Conservation (phyloP, 2,329 filamentous ascomycete species). For the Diaporthe citri region DNA sequence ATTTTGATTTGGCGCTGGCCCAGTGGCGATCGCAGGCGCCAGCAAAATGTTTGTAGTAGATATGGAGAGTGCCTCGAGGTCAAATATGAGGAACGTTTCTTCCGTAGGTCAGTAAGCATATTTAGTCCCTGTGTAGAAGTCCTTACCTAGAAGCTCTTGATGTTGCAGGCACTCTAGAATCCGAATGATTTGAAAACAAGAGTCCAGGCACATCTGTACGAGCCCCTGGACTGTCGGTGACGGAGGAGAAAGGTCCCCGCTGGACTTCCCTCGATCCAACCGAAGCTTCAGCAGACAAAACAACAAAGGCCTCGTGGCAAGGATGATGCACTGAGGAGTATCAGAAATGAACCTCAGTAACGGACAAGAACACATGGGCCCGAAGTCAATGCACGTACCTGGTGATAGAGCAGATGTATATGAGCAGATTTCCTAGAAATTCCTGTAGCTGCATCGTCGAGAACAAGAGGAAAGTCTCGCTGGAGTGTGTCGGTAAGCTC, state of each 20-base stretch:
- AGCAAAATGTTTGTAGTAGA: not conserved
- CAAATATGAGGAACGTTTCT: not conserved
- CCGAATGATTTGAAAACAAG: not conserved
- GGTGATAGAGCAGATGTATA: not conserved
- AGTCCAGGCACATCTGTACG: not conserved
- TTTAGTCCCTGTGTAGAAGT: not conserved
- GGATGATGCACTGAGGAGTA: not conserved
- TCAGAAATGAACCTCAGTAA: not conserved
- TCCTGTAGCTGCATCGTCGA: not conserved
- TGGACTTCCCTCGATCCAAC: not conserved
- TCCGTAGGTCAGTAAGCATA: not conserved
- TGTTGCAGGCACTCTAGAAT: not conserved
- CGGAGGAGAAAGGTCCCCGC: too few relatives aligned
- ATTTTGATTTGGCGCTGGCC: not conserved
- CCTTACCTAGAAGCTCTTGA: not conserved
- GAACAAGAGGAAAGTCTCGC: not conserved
- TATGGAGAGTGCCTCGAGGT: not conserved
- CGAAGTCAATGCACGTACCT: not conserved
- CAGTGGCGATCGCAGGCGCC: not conserved
- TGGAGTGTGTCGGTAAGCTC: not conserved
- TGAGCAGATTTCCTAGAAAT: not conserved
- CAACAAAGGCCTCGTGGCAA: not conserved
- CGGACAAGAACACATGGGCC: not conserved
- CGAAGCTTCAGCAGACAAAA: not conserved
- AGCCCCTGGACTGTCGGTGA: not conserved